Evolutionary conservation across 805 yeast genomes (phyloP).

Genomic region (Ogataea kodamae): DNA sequence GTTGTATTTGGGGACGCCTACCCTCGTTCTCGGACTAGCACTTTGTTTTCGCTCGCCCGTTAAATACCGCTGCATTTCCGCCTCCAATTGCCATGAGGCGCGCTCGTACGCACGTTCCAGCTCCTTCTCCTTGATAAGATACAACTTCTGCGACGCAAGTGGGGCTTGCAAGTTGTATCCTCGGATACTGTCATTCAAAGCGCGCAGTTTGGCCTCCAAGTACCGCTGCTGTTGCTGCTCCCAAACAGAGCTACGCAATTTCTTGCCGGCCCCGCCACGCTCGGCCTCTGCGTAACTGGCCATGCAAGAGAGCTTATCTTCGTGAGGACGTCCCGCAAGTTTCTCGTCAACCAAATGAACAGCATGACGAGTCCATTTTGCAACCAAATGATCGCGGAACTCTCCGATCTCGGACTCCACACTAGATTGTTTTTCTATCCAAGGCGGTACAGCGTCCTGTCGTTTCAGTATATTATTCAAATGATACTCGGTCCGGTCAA

Average conservation of each 20-base stretch:
- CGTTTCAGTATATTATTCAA: constrained; percentile 69
- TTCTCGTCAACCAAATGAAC: constrained; percentile 29
- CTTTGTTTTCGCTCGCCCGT: constrained; percentile 5
- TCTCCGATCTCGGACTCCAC: constrained; percentile 44
- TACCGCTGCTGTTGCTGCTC: constrained; percentile 30
- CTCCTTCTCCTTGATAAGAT: constrained; percentile 44
- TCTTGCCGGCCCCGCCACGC: constrained; percentile 7
- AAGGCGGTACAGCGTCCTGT: constrained; percentile 82
- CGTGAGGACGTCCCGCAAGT: constrained; percentile 19
- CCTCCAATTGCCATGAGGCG: constrained; percentile 28
- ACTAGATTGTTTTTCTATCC: constrained; percentile 77
- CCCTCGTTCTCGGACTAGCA: background rate
- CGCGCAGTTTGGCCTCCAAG: constrained; percentile 34
- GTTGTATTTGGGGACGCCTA: constrained; percentile 8
- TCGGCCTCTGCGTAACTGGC: constrained; percentile 23
- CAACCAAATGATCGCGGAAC: constrained; percentile 45
- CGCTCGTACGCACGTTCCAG: constrained; percentile 36
- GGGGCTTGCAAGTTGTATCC: constrained; percentile 67
- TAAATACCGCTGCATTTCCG: constrained; percentile 22
- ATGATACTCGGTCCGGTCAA: constrained; percentile 71
- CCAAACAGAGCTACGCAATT: constrained; percentile 36
- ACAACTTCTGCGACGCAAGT: constrained; percentile 52
- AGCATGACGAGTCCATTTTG: constrained; percentile 37
- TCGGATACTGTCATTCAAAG: constrained; percentile 47
- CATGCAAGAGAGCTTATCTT: constrained; percentile 18